Evolutionary conservation across 345 rosid species (phyloP), one percentile per base, ranked within the genome.

Genomic region (Aquilaria malaccensis): DNA sequence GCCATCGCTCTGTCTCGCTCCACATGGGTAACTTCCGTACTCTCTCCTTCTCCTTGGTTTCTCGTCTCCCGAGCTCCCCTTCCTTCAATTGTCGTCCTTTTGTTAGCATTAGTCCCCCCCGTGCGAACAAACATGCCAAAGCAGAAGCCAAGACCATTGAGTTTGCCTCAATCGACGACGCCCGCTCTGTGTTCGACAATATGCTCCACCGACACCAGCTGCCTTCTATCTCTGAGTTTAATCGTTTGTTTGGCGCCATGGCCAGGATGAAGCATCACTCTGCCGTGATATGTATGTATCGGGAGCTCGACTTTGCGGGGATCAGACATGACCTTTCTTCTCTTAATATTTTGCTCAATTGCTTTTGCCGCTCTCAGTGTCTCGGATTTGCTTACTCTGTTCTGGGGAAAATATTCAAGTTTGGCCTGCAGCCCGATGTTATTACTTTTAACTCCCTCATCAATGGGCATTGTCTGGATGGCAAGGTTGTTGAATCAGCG

Each of bases 331-430:
- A 37, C 22, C 2, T 4, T 41, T 13, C 3, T 11, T 37, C 48
- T n/a, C 49, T 58, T 10, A 41, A 2, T 13, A 41, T 33, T 6
- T 5, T 58, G 45, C 45, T n/a, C 0, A 37, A 37, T 9, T 37
- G 43, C 43, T 37, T 37, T 3, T 37, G 43, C 7, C 61, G 61
- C 30, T 41, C 45, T 13, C 11, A 6, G 14, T 30, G 14, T 6
- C 48, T 58, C 12, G 30, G 10, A 13, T 58, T 37, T 58, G 61
- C 30, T 2, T 58, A 37, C 45, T 58, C 61, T 33, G 10, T 58
- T 37, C 10, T 58, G 11, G 61, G 61, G 49, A 58, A 58, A 10
- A 37, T 58, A 31, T 37, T 58, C 9, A 58, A 58, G 48, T 31
- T 58, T 37, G 61, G 61, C 22, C 31, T 58, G 9, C 30, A 58